Base-by-base conservation (phyloP, 345 rosid genomes). In the Stellera chamaejasme region DNA sequence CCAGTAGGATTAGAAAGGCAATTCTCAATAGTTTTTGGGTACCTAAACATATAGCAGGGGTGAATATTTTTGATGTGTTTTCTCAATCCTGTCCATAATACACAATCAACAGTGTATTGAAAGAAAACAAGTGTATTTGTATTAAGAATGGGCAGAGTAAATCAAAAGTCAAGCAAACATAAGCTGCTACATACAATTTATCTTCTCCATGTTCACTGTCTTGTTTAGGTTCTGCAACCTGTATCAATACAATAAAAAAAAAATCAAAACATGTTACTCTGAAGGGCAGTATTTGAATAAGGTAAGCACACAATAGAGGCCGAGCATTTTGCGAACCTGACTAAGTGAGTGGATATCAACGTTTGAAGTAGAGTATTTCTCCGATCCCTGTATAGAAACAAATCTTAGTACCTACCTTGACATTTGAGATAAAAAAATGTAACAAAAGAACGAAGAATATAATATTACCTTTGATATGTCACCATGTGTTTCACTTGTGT, bases 381-480 rank as follows among this genome's bases (percentile, higher is more conserved):
- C 73, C 77, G 75, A 59, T 72, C 61, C 79, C 88, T 79, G 47
- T 64, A 67, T 23, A 44, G 43, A 1, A 28, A 66, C 46, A 61
- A 28, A 32, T 32, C 52, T 68, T 48, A 68, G 67, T 10, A 58
- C 32, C 39, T 68, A 50, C 16, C 10, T 49, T 13, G 46, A 46
- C 53, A 44, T 41, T 2, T 10, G 13, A 45, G 54, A 44, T 48
- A 53, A 50, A 62, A 32, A 19, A 47, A 58, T 25, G 50, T 36
- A 50, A 65, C 26, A 58, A 13, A 6, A 53, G 36, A 61, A 68
- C 2, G 47, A 6, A 4, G 42, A 64, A 13, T 32, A 51, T 32
- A 58, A 58, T 19, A 63, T 72, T 52, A 82, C 88, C 82, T 77
- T 75, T 50, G 62, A 28, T 26, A 68, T 60, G 62, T 62, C 73